Evolutionary conservation across 179 eudicot genomes (phyloP), one percentile per base, ranked within the genome.

Genomic region (Silene vulgaris): DNA sequence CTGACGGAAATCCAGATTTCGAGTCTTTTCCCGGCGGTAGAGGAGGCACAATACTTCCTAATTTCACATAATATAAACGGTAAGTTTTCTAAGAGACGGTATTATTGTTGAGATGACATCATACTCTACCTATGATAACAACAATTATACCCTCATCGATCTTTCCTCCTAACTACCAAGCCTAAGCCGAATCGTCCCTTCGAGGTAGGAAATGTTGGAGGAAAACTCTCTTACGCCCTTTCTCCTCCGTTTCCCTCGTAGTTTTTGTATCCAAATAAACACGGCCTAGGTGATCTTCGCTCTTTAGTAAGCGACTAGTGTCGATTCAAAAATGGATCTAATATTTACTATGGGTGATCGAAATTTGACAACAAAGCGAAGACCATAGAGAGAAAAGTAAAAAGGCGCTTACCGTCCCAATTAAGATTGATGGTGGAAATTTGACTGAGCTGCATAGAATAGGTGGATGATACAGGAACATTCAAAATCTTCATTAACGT

Each of bases 401-500:
- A 60, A 23, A 8, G 26, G 3, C 11, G 23, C 71, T 35, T 37
- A 67, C 56, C 69, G 28, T 28, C 32, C 77, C 77, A 75, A 16
- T 23, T 16, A 50, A 75, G 72, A 37, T 35, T 2, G 16, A 76
- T 32, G 13, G 7, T 2, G 14, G 69, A 37, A 57, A 21, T 21
- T 0, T 11, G 8, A 40, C 59, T 69, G 5, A 68, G 23, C 8
- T 14, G 0, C 5, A 9, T 13, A 1, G 12, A 19, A 23, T 0
- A 21, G 57, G 57, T 52, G 0, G 14, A 12, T 1, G 20, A 2
- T 0, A 52, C 64, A 1, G 75, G 48, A 60, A 70, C 62, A 43
- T n/a, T 43, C 20, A 76, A 63, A 59, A 8, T 26, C 69, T 43
- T 76, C 50, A 76, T 0, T 1, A 76, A 61, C 48, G 8, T 40